Conservation (phyloP, 768 basidiomycete genomes). For the Mycena metata region DNA sequence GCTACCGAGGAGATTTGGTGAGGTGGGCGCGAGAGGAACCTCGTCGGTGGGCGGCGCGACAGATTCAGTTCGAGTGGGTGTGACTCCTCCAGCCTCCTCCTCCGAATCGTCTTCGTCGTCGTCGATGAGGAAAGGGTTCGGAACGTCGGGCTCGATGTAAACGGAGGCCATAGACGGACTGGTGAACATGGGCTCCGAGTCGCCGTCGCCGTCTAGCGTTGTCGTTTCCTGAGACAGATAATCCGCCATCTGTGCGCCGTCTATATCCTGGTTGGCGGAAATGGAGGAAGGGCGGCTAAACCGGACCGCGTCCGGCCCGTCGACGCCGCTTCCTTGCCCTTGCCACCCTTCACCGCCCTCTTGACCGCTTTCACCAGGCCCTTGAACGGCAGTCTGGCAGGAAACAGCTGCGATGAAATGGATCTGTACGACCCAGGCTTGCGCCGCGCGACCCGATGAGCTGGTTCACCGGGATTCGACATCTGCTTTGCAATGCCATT, state of each 20-base stretch:
- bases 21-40: constrained; percentile 52
- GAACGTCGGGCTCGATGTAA: constrained; percentile 62
- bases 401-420: constrained; percentile 31
- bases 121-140: constrained; percentile 75
- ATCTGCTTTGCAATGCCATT: constrained; percentile 8
- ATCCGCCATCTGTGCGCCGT: constrained; percentile 17
- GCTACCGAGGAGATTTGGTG: constrained; percentile 36
- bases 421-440: constrained; percentile 8
- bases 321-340: neutral
- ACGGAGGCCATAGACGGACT: constrained; percentile 42
- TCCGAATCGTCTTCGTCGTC: constrained; percentile 63
- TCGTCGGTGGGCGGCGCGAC: constrained; percentile 58
- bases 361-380: constrained; percentile 44
- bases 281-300: neutral
- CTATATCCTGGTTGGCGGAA: neutral
- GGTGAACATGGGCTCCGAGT: constrained; percentile 55
- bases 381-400: constrained; percentile 41
- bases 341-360: constrained; percentile 33
- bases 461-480: constrained; percentile 5
- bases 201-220: constrained; percentile 55
- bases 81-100: constrained; percentile 45
- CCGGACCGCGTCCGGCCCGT: neutral
- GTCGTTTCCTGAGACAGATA: neutral
- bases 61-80: constrained; percentile 47
- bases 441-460: neutral